Evolutionary conservation across 129 eudicot species (phyloP).

Genomic region (Lactuca sativa): DNA sequence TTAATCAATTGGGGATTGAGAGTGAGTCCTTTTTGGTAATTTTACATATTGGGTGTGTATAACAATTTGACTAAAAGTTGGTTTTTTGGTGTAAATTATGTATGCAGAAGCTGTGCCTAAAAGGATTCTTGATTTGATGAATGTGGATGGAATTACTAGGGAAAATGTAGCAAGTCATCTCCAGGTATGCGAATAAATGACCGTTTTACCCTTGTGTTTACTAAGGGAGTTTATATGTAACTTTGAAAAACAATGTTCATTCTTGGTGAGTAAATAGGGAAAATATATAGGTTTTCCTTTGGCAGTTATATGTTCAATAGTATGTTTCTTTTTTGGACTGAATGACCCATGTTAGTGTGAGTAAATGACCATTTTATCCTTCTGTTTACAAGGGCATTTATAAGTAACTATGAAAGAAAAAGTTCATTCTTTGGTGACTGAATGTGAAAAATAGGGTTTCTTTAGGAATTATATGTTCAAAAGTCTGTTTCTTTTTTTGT

Average conservation of each 20-base stretch:
- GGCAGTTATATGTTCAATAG: not conserved
- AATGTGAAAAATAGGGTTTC: not conserved
- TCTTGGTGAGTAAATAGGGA: not conserved
- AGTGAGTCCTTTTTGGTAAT: slow-evolving; percentile 52
- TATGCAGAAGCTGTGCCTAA: slow-evolving; percentile 90
- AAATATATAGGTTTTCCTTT: not conserved
- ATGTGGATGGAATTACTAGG: slow-evolving; percentile 90
- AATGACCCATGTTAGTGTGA: not conserved
- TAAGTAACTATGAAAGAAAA: not conserved
- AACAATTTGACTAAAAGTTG: not conserved
- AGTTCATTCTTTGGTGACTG: not conserved
- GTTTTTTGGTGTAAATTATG: slow-evolving; percentile 17
- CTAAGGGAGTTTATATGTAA: not conserved
- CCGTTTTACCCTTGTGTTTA: not conserved
- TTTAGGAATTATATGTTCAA: not conserved
- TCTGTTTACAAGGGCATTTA: not conserved
- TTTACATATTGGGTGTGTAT: not conserved
- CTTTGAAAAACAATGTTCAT: not conserved
- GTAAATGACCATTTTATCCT: not conserved
- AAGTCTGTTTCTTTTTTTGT: too few relatives aligned
- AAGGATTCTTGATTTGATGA: slow-evolving; percentile 95
- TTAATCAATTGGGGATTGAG: slow-evolving; percentile 84
- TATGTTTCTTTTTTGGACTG: not conserved
- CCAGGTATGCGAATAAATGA: slow-evolving; percentile 43
- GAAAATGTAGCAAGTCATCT: slow-evolving; percentile 99